Evolutionary conservation across 1,284 basidiomycete genomes (phyloP).

Genomic region (Farysia itapuensis): DNA sequence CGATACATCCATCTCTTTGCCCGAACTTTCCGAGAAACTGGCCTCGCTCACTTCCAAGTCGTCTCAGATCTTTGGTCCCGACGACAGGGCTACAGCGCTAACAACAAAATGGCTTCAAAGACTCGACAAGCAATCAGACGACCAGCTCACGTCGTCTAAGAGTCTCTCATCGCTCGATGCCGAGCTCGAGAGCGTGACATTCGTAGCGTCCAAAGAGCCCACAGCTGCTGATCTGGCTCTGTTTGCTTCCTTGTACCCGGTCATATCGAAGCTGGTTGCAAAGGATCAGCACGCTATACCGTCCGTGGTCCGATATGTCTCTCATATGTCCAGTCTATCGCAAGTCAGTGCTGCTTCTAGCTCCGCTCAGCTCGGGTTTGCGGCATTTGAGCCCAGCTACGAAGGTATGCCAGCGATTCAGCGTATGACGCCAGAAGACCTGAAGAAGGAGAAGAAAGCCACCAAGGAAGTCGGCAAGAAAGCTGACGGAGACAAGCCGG

Average conservation of each 20-base stretch:
- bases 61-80: conserved; percentile 25
- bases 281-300: conserved; percentile 52
- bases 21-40: conserved; percentile 32
- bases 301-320: conserved; percentile 55
- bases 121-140: conserved; percentile 26
- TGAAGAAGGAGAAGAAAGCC: conserved; percentile 48
- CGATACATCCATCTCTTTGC: conserved; percentile 22
- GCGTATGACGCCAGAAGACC: conserved; percentile 42
- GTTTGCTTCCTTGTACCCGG: conserved; percentile 52
- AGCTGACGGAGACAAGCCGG: conserved; percentile 12
- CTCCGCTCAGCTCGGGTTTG: conserved; percentile 32
- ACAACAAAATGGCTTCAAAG: conserved; percentile 32
- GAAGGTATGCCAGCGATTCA: conserved; percentile 55
- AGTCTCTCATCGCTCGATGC: conserved; percentile 45
- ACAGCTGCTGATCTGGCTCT: conserved; percentile 57
- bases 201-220: conserved; percentile 43
- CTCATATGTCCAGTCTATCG: conserved; percentile 53
- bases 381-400: conserved; percentile 50
- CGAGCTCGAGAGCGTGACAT: conserved; percentile 46
- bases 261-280: conserved; percentile 45
- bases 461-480: conserved; percentile 36
- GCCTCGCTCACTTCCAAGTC: conserved; percentile 29
- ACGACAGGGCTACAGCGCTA: conserved; percentile 26
- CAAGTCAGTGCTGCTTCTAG: conserved; percentile 27
- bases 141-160: conserved; percentile 34